Base-by-base conservation (phyloP, 805 yeast genomes). In the Hanseniaspora pseudoguilliermondii region DNA sequence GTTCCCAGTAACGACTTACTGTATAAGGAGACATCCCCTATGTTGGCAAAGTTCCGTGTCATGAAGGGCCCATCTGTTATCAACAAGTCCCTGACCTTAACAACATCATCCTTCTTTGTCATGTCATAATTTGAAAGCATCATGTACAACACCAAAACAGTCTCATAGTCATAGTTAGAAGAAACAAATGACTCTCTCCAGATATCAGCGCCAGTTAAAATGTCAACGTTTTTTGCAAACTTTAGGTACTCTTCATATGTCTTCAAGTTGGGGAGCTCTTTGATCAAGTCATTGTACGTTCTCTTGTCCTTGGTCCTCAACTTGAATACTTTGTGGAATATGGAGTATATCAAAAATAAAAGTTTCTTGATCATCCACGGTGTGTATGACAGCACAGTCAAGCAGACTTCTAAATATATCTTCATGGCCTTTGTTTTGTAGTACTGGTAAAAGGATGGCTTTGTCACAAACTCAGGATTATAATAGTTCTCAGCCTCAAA, bases 1-100 rank as follows among this genome's bases (percentile, higher is more conserved):
- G 97, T 93, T 1, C 98, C 98, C 58, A 85, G 74, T 62, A 86
- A 84, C 0, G 95, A 79, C 57, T 88, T 81, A 55, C 84, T 84
- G 72, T 86, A 91, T 47, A 93, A 71, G 54, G 82, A 77, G 60
- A 83, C 81, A 60, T 84, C 86, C 0, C 95, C 78, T 5, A 93
- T 87, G 0, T 95, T 95, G 7, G 95, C 97, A 71, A 91, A 86
- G 65, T 93, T 93, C 42, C 98, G 71, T 38, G 93, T 71, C 63
- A 89, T 76, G 0, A 67, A 64, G 1, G 72, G 69, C 7, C 96
- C 95, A 0, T 95, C 73, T 0, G 75, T 84, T 42, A 96, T 71
- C 47, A 91, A 75, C 40, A 84, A 71, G 21, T 84, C 81, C 70
- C 84, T 75, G 20, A 89, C 71, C 36, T 73, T 69, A 21, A 73